These are phyloP conservation scores for Torulaspora pretoriensis DNA, from an alignment of 1,139 yeast species.

Conservation along the genomic window DNA sequence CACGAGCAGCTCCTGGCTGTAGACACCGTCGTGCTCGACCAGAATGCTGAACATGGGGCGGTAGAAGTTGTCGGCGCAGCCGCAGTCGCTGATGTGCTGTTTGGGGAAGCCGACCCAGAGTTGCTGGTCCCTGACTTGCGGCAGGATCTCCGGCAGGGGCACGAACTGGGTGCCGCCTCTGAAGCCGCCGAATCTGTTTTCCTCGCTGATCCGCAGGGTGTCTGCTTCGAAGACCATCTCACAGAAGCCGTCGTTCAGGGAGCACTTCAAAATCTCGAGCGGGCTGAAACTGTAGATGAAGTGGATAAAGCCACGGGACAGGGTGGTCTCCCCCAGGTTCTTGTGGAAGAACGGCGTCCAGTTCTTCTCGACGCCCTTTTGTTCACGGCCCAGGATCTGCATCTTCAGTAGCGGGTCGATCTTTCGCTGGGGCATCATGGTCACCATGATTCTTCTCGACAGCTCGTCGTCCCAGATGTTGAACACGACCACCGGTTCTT, in stretches of 20 bases:
- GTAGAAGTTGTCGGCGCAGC: slow-evolving; percentile 48
- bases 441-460: slow-evolving; percentile 38
- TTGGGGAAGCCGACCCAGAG: slow-evolving; percentile 51
- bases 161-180: slow-evolving; percentile 51
- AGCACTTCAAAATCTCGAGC: slow-evolving; percentile 44
- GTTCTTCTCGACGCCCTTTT: slow-evolving; percentile 41
- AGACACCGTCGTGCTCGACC: slow-evolving; percentile 42
- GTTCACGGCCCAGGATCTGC: slow-evolving; percentile 29
- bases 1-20: slow-evolving; percentile 42
- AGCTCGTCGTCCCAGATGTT: slow-evolving; percentile 39
- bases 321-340: slow-evolving; percentile 28
- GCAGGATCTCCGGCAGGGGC: slow-evolving; percentile 39
- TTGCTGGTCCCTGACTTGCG: slow-evolving; percentile 40
- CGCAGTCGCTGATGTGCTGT: slow-evolving; percentile 47
- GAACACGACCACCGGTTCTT: slow-evolving; percentile 47
- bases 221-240: slow-evolving; percentile 29
- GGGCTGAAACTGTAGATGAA: slow-evolving; percentile 47
- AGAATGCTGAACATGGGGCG: slow-evolving; percentile 47
- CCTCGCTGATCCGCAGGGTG: slow-evolving; percentile 19
- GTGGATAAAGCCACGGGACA: slow-evolving; percentile 36
- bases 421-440: slow-evolving; percentile 37
- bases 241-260: slow-evolving; percentile 42
- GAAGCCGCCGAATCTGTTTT: slow-evolving; percentile 37
- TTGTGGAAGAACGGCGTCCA: slow-evolving; percentile 49
- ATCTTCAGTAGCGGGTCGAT: slow-evolving; percentile 35